These are phyloP conservation scores for Cladosporium sp. DNA, from an alignment of 2,329 filamentous ascomycete species.

Conservation along the genomic window DNA sequence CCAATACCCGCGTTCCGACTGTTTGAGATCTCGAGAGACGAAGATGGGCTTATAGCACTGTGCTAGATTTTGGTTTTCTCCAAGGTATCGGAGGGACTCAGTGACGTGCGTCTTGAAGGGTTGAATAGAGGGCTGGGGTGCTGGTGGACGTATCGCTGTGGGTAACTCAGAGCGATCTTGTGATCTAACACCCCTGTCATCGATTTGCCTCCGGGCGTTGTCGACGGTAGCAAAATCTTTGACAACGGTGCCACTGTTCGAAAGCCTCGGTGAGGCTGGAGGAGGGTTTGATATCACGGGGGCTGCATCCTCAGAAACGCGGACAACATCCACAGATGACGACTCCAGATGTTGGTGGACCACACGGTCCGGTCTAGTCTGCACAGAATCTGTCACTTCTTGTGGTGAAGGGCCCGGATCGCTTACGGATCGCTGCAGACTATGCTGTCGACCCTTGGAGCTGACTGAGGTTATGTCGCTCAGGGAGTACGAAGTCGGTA, in stretches of 20 bases:
- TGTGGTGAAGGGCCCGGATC: conserved; percentile 24
- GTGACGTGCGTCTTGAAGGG: conserved; percentile 35
- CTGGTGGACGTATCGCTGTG: conserved; percentile 27
- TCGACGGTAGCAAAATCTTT: background rate
- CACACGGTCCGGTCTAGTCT: background rate
- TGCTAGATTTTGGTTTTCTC: conserved; percentile 29
- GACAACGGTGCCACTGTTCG: conserved; percentile 6
- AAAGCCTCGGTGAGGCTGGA: background rate
- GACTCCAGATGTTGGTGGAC: background rate
- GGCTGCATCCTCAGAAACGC: background rate
- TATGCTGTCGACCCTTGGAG: conserved; percentile 20
- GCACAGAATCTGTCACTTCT: conserved; percentile 4
- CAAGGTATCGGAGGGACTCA: conserved; percentile 32
- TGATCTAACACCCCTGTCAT: background rate
- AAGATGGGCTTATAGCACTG: conserved; percentile 37
- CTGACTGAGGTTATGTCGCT: conserved; percentile 31
- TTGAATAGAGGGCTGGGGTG: conserved; percentile 25
- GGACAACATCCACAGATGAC: background rate
- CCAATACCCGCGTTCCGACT: conserved; percentile 79
- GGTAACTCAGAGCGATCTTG: background rate
- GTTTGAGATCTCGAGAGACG: conserved; percentile 51
- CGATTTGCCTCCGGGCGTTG: background rate
- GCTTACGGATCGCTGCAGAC: conserved; percentile 26
- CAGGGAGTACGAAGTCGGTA: conserved; percentile 38
- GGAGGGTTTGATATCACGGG: background rate